Evolutionary conservation across 2,329 filamentous ascomycete genomes (phyloP), one percentile per base, ranked within the genome.

Genomic region (Rhynchosporium agropyri): DNA sequence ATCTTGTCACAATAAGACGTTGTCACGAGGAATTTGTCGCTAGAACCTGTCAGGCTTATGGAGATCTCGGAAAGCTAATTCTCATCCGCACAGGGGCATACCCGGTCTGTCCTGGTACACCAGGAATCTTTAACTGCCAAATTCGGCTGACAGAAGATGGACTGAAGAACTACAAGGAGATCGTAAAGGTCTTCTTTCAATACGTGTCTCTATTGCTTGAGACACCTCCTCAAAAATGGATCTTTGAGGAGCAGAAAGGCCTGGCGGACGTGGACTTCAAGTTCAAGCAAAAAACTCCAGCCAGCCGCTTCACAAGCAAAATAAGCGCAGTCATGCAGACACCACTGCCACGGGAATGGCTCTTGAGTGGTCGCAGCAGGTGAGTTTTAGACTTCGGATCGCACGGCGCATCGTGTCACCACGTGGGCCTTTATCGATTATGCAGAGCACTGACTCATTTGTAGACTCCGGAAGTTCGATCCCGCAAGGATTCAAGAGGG

Each of bases 201-300:
- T 99, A 99, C 72, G 87, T 98, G 66, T 87, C 92, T 10, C 84
- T 99, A 75, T 84, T 99, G 61, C 87, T 87, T 66, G 90, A 96
- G 71, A 83, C 83, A 2, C 84, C 89, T 4, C 93, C 94, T 0
- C 89, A 96, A 69, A 82, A 96, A 74, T 98, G 95, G 95, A 92
- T 98, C 63, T 93, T 95, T 63, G 86, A 96, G 38, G 95, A 99
- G 77, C 90, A 95, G 76, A 94, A 92, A 76, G 88, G 88, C 42
- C 87, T 98, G 78, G 88, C 90, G 50, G 93, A 98, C 69, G 91
- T 98, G 12, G 90, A 96, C 70, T 99, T 99, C 81, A 91, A 90
- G 68, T 99, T 96, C 78, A 91, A 88, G 77, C 91, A 98, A 74
- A 98, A 98, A 80, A 91, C 88, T 2, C 91, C 91, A 0, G 92